A percentile compares a stretch with the other conserved stretches of the same genome.
Conservation (phyloP, 805 yeast species). For the Naumovozyma castellii region DNA sequence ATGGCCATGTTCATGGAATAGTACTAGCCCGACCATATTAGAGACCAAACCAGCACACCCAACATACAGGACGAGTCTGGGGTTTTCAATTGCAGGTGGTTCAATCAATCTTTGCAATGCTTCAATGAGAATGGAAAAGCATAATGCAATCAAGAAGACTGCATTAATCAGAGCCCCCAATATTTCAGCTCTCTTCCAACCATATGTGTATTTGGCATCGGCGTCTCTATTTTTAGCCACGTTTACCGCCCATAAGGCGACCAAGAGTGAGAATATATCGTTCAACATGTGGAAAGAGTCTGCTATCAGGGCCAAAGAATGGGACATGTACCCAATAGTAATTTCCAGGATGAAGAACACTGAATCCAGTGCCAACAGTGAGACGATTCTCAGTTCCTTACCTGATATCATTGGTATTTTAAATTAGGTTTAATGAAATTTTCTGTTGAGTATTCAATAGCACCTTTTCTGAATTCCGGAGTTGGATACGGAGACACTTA, state of each 20-base stretch:
- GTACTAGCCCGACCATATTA: slow-evolving; percentile 69
- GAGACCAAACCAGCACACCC: slow-evolving; percentile 79
- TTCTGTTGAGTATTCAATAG: too few species aligned
- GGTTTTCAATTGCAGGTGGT: slow-evolving; percentile 72
- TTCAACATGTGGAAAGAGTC: slow-evolving; percentile 97
- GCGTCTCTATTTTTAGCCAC: slow-evolving; percentile 77
- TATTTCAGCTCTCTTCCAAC: slow-evolving; percentile 97
- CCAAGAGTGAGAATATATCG: slow-evolving; percentile 79
- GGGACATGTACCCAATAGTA: slow-evolving; percentile 79
- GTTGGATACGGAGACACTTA: too few species aligned
- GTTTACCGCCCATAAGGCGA: slow-evolving; percentile 93
- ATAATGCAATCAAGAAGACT: slow-evolving; percentile 82
- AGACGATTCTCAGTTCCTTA: slow-evolving; percentile 62
- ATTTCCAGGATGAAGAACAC: slow-evolving; percentile 79
- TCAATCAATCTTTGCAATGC: slow-evolving; percentile 82
- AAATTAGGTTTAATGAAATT: too few species aligned
- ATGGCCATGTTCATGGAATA: slow-evolving; percentile 65
- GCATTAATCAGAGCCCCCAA: slow-evolving; percentile 92
- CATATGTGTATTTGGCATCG: slow-evolving; percentile 85
- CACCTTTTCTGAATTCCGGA: too few species aligned
- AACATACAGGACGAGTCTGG: slow-evolving; percentile 71
- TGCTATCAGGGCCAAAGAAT: slow-evolving; percentile 88
- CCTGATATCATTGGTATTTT: slow-evolving; percentile 7
- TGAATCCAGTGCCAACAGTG: slow-evolving; percentile 68
- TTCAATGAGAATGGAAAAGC: slow-evolving; percentile 85